phyloP scores from a whole-genome alignment of 2,329 filamentous ascomycete genomes.

The Polychaeton citri region DNA sequence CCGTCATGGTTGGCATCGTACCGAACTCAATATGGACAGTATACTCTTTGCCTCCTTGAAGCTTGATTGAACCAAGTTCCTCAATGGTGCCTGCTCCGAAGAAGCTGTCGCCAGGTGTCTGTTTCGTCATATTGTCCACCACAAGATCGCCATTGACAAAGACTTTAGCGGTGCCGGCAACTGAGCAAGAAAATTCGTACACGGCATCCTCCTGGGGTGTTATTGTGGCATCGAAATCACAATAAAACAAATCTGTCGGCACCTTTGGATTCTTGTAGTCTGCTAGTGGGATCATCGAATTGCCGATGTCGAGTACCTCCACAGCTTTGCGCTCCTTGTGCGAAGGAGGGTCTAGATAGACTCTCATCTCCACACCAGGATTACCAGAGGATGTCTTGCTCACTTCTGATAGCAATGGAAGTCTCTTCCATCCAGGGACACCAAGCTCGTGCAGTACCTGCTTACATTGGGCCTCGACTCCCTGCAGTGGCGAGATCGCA shows the following conservation, averaged over 20 bases:
- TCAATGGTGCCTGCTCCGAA: conserved; percentile 52
- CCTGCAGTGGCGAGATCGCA: conserved; percentile 19
- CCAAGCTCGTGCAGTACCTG: conserved; percentile 12
- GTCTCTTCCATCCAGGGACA: conserved; percentile 15
- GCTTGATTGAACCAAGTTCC: conserved; percentile 43
- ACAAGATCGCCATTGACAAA: conserved; percentile 49
- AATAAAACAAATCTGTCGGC: conserved; percentile 25
- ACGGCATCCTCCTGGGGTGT: conserved; percentile 46
- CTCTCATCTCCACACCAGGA: conserved; percentile 14
- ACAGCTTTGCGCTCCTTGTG: conserved; percentile 33
- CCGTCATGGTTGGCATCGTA: conserved; percentile 53
- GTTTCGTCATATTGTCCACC: conserved; percentile 49
- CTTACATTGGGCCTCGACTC: conserved; percentile 13
- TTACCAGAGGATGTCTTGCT: conserved; percentile 11
- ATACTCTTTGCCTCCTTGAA: conserved; percentile 49
- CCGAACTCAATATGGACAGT: conserved; percentile 47
- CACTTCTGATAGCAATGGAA: conserved; percentile 14
- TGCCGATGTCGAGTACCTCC: conserved; percentile 35
- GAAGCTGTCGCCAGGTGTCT: conserved; percentile 48
- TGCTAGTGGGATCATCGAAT: conserved; percentile 31
- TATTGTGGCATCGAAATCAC: conserved; percentile 41
- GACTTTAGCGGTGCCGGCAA: conserved; percentile 52
- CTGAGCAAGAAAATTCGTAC: conserved; percentile 54
- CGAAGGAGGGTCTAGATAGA: conserved; percentile 43
- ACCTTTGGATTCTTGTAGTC: conserved; percentile 35